Evolutionary conservation across 352 stramenopile species (phyloP).

Genomic region (Globisporangium radiosum): DNA sequence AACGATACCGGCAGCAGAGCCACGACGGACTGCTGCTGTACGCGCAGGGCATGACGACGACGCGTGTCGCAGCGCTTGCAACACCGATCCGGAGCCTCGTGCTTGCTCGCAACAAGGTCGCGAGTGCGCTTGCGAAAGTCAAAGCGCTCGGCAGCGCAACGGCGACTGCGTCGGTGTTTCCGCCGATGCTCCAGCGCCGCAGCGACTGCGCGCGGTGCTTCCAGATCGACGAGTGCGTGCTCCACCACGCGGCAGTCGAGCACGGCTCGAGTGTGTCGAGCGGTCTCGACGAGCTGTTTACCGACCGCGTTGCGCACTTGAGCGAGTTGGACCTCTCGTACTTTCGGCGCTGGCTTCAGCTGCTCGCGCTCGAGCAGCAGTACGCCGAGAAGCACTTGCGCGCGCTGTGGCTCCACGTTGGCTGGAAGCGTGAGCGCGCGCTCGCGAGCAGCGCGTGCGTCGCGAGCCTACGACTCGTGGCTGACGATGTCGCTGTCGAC

Average conservation of each 20-base stretch:
- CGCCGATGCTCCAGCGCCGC: constrained; percentile 62
- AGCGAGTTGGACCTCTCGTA: constrained; percentile 43
- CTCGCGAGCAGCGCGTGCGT: constrained; percentile 52
- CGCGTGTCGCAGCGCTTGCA: constrained; percentile 49
- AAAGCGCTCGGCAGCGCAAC: constrained; percentile 45
- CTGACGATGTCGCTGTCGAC: constrained; percentile 30
- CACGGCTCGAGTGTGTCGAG: constrained; percentile 61
- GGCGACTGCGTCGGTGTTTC: constrained; percentile 39
- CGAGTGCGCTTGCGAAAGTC: constrained; percentile 46
- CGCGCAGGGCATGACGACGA: constrained; percentile 60
- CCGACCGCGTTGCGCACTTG: constrained; percentile 49
- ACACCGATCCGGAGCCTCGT: constrained; percentile 58
- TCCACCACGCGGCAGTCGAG: constrained; percentile 76
- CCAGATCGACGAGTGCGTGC: constrained; percentile 76
- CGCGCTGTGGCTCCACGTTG: constrained; percentile 58
- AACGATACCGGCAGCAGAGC: constrained; percentile 62
- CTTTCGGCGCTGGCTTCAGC: constrained; percentile 65
- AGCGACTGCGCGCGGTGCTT: constrained; percentile 78
- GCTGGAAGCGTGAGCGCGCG: constrained; percentile 45
- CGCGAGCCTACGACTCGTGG: constrained; percentile 41
- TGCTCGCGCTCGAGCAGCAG: constrained; percentile 74
- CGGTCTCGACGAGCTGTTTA: constrained; percentile 64
- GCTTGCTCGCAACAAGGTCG: constrained; percentile 65
- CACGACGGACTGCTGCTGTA: constrained; percentile 70
- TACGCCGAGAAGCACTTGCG: constrained; percentile 62